Base-by-base conservation (phyloP, 2,329 filamentous ascomycete species). In the Ceratocystis albifundus region DNA sequence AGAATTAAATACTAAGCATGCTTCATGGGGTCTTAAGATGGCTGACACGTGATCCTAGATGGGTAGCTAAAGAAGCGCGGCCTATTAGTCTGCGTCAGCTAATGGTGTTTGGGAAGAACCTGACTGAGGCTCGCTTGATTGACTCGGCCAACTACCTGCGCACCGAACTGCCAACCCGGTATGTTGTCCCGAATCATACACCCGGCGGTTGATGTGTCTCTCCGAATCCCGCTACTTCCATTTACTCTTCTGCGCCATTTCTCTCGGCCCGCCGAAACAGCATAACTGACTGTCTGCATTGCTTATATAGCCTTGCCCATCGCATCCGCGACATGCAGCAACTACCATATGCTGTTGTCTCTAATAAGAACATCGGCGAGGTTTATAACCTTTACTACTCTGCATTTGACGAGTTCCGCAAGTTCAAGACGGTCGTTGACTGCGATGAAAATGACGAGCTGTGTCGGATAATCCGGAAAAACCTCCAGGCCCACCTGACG, bases 111-210 rank as follows among this genome's bases (percentile, higher is more conserved):
- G 94, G 94, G 36, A 88, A 94, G 61, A 95, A 92, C 25, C 78
- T 99, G 74, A 96, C 92, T 61, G 92, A 97, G 77, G 82, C 86
- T 64, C 87, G 95, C 67, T 82, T 99, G 69, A 84, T 99, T 71
- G 92, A 89, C 77, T 96, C 92, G 55, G 94, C 94, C 69, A 99
- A 99, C 77, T 99, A 99, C 79, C 92, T 97, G 64, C 88, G 94
- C 67, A 91, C 91, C 4, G 94, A 99, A 78, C 83, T 99, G 64
- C 93, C 93, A 5, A 94, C 89, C 5, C 84, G 89, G 87, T 88
- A 75, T 68, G 77, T 64, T 25, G 36, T 20, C 53, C 25, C 28
- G 53, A 12, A 59, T 36, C 3, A n/a, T 22, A 22, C 32, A 36
- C 25, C 20, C 28, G 6, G 4, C 17, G 2, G 4, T 36, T 10